These are phyloP conservation scores for Corymbia citriodora DNA, from an alignment of 441 rosid species.

Conservation along the genomic window DNA sequence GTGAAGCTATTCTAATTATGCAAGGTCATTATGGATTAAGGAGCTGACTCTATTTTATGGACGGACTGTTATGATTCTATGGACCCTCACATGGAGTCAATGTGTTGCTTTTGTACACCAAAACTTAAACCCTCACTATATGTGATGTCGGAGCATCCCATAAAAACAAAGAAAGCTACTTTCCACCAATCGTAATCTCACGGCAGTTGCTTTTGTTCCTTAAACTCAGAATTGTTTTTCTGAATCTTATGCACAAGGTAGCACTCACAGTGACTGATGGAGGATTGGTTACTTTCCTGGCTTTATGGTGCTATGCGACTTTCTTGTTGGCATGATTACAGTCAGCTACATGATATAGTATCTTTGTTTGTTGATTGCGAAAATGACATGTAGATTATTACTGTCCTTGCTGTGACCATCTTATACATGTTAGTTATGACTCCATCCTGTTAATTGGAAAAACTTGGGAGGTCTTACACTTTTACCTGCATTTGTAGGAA, in stretches of 20 bases:
- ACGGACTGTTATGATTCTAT: neutral
- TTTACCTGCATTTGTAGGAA: conserved; percentile 39
- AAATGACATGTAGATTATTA: neutral
- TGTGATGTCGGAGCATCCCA: neutral
- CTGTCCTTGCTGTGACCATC: neutral
- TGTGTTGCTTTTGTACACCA: neutral
- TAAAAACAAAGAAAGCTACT: neutral
- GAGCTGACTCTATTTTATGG: neutral
- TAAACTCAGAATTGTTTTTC: neutral
- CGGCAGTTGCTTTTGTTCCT: neutral
- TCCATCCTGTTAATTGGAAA: neutral
- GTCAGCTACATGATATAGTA: neutral
- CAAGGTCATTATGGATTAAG: neutral
- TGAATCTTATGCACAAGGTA: neutral
- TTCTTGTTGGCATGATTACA: neutral
- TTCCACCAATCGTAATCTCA: neutral
- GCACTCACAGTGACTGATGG: neutral
- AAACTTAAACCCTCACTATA: neutral
- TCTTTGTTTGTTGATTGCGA: neutral
- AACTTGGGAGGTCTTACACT: neutral
- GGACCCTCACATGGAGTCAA: neutral
- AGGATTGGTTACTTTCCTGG: neutral
- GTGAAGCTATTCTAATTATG: neutral
- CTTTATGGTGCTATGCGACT: neutral
- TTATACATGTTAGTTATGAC: neutral